Base-by-base conservation (phyloP, 1,284 basidiomycete genomes). In the Pisolithus thermaeus region DNA sequence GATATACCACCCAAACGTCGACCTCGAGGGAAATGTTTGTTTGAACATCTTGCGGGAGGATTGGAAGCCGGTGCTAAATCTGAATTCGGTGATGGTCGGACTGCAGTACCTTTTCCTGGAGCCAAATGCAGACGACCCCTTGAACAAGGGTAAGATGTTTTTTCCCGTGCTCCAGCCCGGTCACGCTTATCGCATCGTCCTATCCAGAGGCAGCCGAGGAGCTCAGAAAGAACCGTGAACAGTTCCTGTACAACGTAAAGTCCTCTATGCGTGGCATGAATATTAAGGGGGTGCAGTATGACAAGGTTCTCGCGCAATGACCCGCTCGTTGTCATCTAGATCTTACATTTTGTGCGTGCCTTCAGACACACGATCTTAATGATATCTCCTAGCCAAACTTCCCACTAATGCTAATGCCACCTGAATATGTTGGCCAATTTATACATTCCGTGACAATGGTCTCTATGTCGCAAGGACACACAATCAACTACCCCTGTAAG, bases 1-100 rank as follows among this genome's bases (percentile, higher is more conserved):
- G 95, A 97, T 99, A 67, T 99, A 99, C 71, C 97, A 99, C 69
- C 97, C 97, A 2, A 99, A 99, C 65, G 86, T 99, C 45, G 96
- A 99, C 70, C 80, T 97, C 35, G 92, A 98, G 65, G 95, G 95
- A 47, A 97, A 97, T 60, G 93, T 98, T 37, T 96, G 92, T 73
- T 69, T 96, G 64, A 99, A 99, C 75, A 98, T 99, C 63, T 79
- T 99, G 54, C 84, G 97, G 68, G 97, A 99, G 76, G 97, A 99
- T 74, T 99, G 97, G 97, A 99, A 99, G 67, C 97, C 97, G 14
- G 97, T 98, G 4, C 78, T 99, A 49, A 98, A 97, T 70, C 79
- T 98, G 51, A 97, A 94, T 69, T 92, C 93, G 36, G 91, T 99
- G 57, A 94, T 97, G 87, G 92, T 98, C 58, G 97, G 97, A 36